Conservation (phyloP, 208 protist genomes). For the Herpetomonas tarakana region DNA sequence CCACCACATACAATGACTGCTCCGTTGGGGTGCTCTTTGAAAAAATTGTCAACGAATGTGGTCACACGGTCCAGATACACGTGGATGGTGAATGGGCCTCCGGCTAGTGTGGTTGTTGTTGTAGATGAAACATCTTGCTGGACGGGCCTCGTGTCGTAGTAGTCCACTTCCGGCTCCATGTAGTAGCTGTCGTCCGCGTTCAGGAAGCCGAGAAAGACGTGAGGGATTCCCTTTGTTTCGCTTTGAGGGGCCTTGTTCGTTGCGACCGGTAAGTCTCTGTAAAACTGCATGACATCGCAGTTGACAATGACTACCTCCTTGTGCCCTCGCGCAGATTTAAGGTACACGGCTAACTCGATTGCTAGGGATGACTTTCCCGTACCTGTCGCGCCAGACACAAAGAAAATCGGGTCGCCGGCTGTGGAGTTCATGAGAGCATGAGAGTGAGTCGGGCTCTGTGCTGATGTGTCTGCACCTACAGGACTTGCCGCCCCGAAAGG, state of each 20-base stretch:
- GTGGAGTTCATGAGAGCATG: no score
- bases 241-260: conserved; percentile 80
- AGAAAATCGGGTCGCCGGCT: conserved; percentile 64
- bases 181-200: conserved; percentile 16
- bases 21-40: conserved; percentile 22
- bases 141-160: background rate
- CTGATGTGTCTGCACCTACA: no score
- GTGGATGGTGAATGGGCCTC: conserved; percentile 40
- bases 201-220: conserved; percentile 80
- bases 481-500: no score
- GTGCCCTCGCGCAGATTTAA: conserved; percentile 30
- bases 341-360: conserved; percentile 56
- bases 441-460: no score
- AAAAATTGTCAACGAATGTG: conserved; percentile 48
- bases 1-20: conserved; percentile 82
- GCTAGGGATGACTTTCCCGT: conserved; percentile 80
- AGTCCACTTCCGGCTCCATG: background rate
- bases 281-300: conserved; percentile 91
- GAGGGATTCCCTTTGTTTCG: conserved; percentile 58
- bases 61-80: conserved; percentile 43
- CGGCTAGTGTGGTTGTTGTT: background rate
- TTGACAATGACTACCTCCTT: conserved; percentile 77
- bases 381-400: conserved; percentile 85
- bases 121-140: background rate
- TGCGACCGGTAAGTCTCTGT: conserved; percentile 71